These are phyloP conservation scores for Suillus variegatus DNA, from an alignment of 768 basidiomycete genomes.

Conservation along the genomic window DNA sequence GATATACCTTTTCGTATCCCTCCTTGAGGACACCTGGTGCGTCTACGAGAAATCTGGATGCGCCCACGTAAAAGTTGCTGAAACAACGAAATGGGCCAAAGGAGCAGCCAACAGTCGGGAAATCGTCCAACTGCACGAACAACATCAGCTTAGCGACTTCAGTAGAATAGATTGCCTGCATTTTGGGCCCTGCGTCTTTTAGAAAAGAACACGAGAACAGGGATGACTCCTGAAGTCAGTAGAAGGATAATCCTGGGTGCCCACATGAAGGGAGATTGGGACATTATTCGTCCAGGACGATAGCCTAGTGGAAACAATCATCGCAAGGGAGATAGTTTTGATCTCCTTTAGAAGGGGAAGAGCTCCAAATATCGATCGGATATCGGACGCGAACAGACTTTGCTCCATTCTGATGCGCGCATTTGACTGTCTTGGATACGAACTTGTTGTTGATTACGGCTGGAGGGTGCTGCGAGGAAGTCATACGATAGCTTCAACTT, in stretches of 20 bases:
- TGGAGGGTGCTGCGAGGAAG: background rate
- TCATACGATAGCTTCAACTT: background rate
- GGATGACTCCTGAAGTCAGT: background rate
- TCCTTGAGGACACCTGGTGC: constrained; percentile 27
- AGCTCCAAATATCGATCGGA: background rate
- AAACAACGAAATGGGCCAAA: constrained; percentile 14
- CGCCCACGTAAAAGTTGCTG: constrained; percentile 26
- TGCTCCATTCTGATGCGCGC: background rate
- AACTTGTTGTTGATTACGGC: background rate
- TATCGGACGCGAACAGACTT: background rate
- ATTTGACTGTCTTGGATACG: background rate
- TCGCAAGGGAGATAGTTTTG: background rate
- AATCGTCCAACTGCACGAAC: constrained; percentile 20
- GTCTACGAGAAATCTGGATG: constrained; percentile 17
- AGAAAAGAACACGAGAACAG: background rate
- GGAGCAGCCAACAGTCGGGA: constrained; percentile 32
- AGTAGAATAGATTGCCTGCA: background rate
- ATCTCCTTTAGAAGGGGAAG: background rate
- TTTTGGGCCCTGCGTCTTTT: background rate
- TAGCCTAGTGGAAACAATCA: background rate
- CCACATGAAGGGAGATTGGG: background rate
- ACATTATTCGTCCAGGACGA: background rate
- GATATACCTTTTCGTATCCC: constrained; percentile 31
- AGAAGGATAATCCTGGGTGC: background rate
- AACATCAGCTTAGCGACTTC: background rate